Evolutionary conservation across 2,329 filamentous ascomycete species (phyloP).

Genomic region (Neonectria faginata): DNA sequence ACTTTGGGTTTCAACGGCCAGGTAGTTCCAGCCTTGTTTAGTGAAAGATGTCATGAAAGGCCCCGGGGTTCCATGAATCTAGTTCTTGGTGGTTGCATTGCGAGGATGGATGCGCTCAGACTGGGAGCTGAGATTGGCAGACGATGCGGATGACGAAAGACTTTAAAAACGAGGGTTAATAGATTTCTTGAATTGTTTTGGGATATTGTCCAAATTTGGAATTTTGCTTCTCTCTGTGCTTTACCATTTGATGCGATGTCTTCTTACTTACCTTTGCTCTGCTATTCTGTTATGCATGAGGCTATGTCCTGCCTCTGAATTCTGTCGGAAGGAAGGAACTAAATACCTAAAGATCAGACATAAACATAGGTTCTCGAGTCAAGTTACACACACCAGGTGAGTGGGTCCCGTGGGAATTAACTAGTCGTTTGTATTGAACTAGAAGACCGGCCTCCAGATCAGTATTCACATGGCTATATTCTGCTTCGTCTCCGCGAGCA

Average conservation of each 20-base stretch:
- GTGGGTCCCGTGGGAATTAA: too few relatives aligned
- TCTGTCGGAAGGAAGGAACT: not conserved
- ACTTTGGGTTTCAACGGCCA: constrained; percentile 6
- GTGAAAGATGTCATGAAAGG: constrained; percentile 23
- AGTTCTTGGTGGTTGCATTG: constrained; percentile 17
- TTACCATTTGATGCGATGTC: not conserved
- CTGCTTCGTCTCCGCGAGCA: too few relatives aligned
- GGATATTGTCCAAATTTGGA: not conserved
- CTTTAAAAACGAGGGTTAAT: constrained; percentile 43
- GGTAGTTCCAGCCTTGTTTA: constrained; percentile 11
- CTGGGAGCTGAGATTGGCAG: constrained; percentile 32
- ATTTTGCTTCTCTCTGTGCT: not conserved
- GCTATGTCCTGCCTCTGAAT: not conserved
- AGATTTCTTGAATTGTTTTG: constrained; percentile 41
- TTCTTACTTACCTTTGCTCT: not conserved
- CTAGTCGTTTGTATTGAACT: too few relatives aligned
- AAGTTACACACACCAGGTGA: too few relatives aligned
- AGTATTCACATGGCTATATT: too few relatives aligned
- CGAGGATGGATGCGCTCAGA: constrained; percentile 15
- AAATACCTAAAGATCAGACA: not conserved
- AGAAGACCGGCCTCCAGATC: too few relatives aligned
- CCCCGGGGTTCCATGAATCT: constrained; percentile 21
- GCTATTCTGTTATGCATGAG: not conserved
- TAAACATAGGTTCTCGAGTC: too few relatives aligned
- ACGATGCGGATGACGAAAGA: constrained; percentile 35